Percentiles rank a stretch among this genome's conserved stretches.
Evolutionary conservation across 352 stramenopile genomes (phyloP).

Genomic region (Pythium insidiosum): DNA sequence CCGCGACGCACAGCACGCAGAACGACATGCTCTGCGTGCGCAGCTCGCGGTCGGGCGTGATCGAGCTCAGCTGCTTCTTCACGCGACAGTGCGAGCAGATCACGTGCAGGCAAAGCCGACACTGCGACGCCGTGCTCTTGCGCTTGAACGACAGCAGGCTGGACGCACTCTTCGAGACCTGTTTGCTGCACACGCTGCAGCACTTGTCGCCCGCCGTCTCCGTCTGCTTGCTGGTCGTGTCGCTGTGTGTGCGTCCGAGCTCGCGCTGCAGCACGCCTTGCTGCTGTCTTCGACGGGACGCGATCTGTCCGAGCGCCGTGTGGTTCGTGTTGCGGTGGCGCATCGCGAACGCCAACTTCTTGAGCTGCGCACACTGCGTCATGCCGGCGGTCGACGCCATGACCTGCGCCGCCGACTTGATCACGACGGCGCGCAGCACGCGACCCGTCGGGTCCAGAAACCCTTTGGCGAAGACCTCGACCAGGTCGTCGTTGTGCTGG

Average conservation of each 20-base stretch:
- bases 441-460: conserved; percentile 22
- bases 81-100: conserved; percentile 11
- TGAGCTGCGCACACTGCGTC: conserved; percentile 38
- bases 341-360: conserved; percentile 31
- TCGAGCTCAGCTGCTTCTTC: conserved; percentile 10
- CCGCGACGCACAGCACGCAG: conserved; percentile 12
- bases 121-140: conserved; percentile 5
- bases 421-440: conserved; percentile 30
- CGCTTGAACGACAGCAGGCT: conserved; percentile 11
- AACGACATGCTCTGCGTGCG: conserved; percentile 11
- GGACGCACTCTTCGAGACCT: conserved; percentile 6
- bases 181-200: conserved; percentile 10
- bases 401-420: conserved; percentile 33
- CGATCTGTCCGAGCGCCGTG: neutral
- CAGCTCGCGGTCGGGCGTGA: conserved; percentile 2
- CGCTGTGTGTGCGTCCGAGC: no score
- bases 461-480: conserved; percentile 24
- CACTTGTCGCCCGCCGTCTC: neutral
- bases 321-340: conserved; percentile 1
- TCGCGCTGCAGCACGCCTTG: conserved; percentile 2
- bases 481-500: conserved; percentile 24
- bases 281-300: neutral
- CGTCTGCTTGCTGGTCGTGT: no score
- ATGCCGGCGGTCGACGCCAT: conserved; percentile 38
- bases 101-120: conserved; percentile 9